Evolutionary conservation across 2,329 filamentous ascomycete genomes (phyloP), one percentile per base, ranked within the genome.

Genomic region (Magnaporthiopsis rhizophila): DNA sequence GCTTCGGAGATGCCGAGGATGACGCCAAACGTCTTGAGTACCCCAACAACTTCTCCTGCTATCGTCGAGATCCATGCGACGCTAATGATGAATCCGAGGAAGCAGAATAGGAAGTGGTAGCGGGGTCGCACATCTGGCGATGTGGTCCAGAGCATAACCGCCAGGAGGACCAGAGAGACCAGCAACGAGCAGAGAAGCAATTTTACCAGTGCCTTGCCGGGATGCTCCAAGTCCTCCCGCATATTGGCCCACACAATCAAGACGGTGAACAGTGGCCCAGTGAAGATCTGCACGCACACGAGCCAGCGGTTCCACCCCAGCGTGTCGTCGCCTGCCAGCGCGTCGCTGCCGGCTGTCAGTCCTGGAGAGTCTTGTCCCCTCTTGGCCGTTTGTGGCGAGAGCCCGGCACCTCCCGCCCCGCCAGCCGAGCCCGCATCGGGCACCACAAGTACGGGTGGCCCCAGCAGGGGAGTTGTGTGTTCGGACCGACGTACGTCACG

Each of bases 31-130:
- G 95, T 90, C 77, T 99, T 98, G 68, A 99, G 83, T 7, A 97
- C 90, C 38, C 92, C 93, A 6, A 99, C 95, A 6, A 99, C 95
- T 78, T 99, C 94, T 50, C 92, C 91, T 2, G 95, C 94, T 69
- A 99, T 92, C 1, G 92, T 95, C 56, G 92, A 95, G 70, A 98
- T 97, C 95, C 96, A 99, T 30, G 91, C 90, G 65, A 98, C 95
- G 67, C 90, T 88, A 65, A 98, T 96, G 11, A 89, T 80, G 72
- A 99, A 99, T 8, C 96, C 95, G 50, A 96, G 79, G 71, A 97
- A 91, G 72, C 92, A 96, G 59, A 98, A 82, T 30, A 94, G 72
- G 61, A 88, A 89, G 65, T 93, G 89, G 75, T 91, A 91, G 67
- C 83, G 86, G 0, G 91, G 89, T 36, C 88, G 87, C 45, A 82